Base-by-base conservation (phyloP, 306 rosid species). In the Lathyrus aphaca region DNA sequence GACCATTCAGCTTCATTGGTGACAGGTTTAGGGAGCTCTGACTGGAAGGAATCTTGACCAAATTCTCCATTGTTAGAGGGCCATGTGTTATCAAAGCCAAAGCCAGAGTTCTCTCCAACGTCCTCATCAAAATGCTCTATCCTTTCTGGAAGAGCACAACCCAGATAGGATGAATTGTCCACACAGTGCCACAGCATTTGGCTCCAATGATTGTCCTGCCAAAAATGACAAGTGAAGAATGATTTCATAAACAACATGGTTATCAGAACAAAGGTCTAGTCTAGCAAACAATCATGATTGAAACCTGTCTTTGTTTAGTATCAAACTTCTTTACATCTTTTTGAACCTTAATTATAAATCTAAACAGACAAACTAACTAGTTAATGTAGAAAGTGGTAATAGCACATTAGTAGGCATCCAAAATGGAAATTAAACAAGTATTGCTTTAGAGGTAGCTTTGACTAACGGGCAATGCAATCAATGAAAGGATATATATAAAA, bases 111-210 rank as follows among this genome's bases (percentile, higher is more conserved):
- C 72, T 83, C 79, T 49, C 32, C 53, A 18, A 50, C 32, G 63
- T 77, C 84, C 4, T 79, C 53, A 7, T 51, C 42, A 53, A 10
- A 42, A 60, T 17, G 19, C 46, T 82, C 94, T 60, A 10, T 72
- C 74, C 79, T 88, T 51, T 88, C 95, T 6, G 98, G 98, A 48
- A 81, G 90, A 23, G 79, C 10, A 62, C 97, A 90, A 23, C 97
- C 97, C 74, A 69, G 74, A 80, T 94, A 94, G 43, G 97, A 86
- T 25, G 83, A 57, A 69, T 90, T 88, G 83, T 88, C 96, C 32
- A 66, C 89, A 25, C 97, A 94, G 70, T 76, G 69, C 97, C 97
- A 90, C 73, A 94, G 69, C 75, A 94, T 87, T 86, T 80, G 87
- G 84, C 79, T 89, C 98, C 98, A 94, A 66, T 81, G 43, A 2